Percentiles rank a stretch among this genome's conserved stretches.
These are phyloP conservation scores for Flaveria floridana DNA, from an alignment of 140 eudicot species.

Conservation along the genomic window DNA sequence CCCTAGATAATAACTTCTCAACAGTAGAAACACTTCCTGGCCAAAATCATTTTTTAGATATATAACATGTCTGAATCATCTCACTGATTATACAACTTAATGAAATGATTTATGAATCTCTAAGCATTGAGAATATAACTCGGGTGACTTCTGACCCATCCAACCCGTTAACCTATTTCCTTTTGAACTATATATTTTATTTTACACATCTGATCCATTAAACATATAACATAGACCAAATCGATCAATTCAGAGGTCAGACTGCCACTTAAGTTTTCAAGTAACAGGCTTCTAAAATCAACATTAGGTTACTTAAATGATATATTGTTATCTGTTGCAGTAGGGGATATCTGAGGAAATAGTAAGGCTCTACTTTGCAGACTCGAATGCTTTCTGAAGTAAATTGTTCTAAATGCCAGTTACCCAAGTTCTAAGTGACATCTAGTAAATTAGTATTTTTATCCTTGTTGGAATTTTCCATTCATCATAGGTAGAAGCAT, in stretches of 20 bases:
- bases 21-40: not conserved
- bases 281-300: not conserved
- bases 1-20: not conserved
- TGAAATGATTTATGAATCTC: not conserved
- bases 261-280: not conserved
- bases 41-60: not conserved
- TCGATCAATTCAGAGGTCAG: not conserved
- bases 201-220: not conserved
- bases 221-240: not conserved
- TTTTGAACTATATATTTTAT: not conserved
- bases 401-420: slow-evolving; percentile 15
- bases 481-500: not conserved
- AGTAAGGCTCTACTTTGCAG: not conserved
- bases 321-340: no score
- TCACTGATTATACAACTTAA: not conserved
- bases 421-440: slow-evolving; percentile 1
- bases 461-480: not conserved
- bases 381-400: not conserved
- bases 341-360: not conserved
- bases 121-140: not conserved
- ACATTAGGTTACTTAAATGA: not conserved
- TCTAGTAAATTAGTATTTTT: not conserved
- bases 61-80: not conserved
- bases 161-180: not conserved
- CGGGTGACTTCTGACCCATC: not conserved